Conservation (phyloP, 805 yeast species). For the Suhomyces vadensis region DNA sequence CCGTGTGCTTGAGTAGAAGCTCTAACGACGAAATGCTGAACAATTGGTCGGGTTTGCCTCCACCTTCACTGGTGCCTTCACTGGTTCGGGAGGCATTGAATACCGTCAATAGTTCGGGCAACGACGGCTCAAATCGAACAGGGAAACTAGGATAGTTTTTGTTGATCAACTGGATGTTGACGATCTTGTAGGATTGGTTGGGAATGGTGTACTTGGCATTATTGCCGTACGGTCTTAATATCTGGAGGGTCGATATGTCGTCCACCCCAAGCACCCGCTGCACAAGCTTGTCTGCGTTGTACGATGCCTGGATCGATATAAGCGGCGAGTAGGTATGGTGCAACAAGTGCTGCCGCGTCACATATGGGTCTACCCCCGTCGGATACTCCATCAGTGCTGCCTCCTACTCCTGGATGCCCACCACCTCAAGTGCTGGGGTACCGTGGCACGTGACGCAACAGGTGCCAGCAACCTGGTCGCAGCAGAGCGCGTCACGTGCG, state of each 20-base stretch:
- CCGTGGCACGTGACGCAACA: too few relatives aligned
- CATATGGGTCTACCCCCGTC: constrained; percentile 39
- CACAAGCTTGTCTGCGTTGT: constrained; percentile 46
- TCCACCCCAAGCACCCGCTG: constrained; percentile 37
- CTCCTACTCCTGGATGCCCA: too few relatives aligned
- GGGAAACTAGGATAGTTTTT: constrained; percentile 54
- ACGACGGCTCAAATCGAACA: constrained; percentile 51
- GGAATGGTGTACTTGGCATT: constrained; percentile 43
- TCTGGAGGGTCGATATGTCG: constrained; percentile 44
- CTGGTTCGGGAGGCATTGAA: constrained; percentile 4
- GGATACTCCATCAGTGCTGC: constrained; percentile 35
- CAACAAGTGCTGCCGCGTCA: constrained; percentile 41
- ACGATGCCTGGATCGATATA: constrained; percentile 50
- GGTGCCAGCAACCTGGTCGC: too few relatives aligned
- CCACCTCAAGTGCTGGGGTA: too few relatives aligned
- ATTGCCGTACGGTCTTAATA: constrained; percentile 58
- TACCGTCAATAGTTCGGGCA: constrained; percentile 39
- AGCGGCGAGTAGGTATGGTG: constrained; percentile 54
- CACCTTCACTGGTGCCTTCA: constrained; percentile 10
- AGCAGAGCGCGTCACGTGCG: too few relatives aligned
- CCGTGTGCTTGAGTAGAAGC: constrained; percentile 23
- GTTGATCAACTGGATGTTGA: constrained; percentile 53
- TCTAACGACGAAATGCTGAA: constrained; percentile 43
- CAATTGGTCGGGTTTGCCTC: constrained; percentile 25
- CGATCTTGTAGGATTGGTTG: constrained; percentile 46